Evolutionary conservation across 73 alveolate species (phyloP), one percentile per base, ranked within the genome.

Genomic region (Paramecium sexaurelia): DNA sequence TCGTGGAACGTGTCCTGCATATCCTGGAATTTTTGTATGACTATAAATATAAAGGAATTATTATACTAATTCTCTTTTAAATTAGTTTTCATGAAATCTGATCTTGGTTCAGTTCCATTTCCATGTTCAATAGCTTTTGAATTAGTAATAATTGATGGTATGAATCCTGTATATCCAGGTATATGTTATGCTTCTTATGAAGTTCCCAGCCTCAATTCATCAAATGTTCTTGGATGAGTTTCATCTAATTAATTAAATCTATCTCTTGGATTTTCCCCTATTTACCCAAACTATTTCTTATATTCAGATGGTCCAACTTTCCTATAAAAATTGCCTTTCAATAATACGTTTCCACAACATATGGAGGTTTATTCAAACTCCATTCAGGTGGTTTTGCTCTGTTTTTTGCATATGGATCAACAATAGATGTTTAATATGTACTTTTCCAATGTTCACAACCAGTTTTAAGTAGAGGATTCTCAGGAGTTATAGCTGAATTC

Each of bases 1-100:
- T 55, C 55, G 39, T 24, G 94, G 94, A 27, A 56, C 29, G n/a
- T 88, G 94, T 43, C 94, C 94, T 11, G 94, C 94, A 69, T 88
- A 88, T 39, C 94, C 94, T 17, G 94, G 94, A 9, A 88, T 88
- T 88, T 88, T 37, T 26, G 94, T 88, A 67, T 88, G 94, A 67
- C 93, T 86, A 33, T 61, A 5, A 51, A 13, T n/a, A 57, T 67
- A 4, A 47, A 9, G 11, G 5, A 56, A 47, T 45, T 1, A 17
- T 57, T 56, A 61, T 86, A 86, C 93, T 88, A 69, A 71, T 88
- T 88, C 55, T 88, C 94, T 43, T 68, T 82, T 24, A 88, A 68
- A 43, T 75, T 88, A 32, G 94, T 55, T 51, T 82, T 88, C 55
- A 82, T 68, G 17, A 68, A 68, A 69, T 88, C 94, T 26, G 55